Evolutionary conservation across 2,329 filamentous ascomycete genomes (phyloP).

Genomic region (Talaromyces verruculosus): DNA sequence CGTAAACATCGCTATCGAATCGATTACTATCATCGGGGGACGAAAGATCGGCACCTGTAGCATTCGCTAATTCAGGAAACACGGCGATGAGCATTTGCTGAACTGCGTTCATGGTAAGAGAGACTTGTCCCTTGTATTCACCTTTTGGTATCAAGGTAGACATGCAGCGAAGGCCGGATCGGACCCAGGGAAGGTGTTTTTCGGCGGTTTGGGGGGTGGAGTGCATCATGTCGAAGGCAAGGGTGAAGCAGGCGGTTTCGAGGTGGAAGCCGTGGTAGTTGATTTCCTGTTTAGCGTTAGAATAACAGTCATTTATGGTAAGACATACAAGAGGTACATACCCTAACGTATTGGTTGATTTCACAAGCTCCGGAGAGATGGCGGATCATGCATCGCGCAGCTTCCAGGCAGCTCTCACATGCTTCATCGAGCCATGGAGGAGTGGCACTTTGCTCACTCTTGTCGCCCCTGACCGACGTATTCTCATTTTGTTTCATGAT

Average conservation of each 20-base stretch:
- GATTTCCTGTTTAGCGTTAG: constrained; percentile 36
- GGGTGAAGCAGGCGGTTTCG: constrained; percentile 43
- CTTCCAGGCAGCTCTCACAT: constrained; percentile 45
- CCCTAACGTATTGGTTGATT: constrained; percentile 44
- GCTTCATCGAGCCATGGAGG: constrained; percentile 47
- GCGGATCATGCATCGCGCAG: constrained; percentile 44
- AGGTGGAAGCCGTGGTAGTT: constrained; percentile 50
- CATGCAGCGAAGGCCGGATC: constrained; percentile 39
- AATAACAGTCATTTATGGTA: too few species aligned
- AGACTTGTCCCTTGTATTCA: constrained; percentile 25
- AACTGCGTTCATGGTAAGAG: constrained; percentile 33
- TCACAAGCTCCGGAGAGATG: constrained; percentile 43
- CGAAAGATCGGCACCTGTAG: constrained; percentile 15
- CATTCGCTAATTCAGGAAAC: constrained; percentile 34
- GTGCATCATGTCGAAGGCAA: constrained; percentile 48
- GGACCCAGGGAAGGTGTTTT: constrained; percentile 47
- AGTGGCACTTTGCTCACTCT: constrained; percentile 27
- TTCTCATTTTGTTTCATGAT: constrained; percentile 22
- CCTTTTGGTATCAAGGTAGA: constrained; percentile 38
- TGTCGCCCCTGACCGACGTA: constrained; percentile 15
- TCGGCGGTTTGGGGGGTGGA: constrained; percentile 35
- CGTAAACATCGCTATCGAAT: background rate
- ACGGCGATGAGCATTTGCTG: constrained; percentile 37
- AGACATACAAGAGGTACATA: too few species aligned
- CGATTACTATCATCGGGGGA: background rate